Percentiles rank a stretch among this genome's conserved stretches.
phyloP scores from a whole-genome alignment of 805 yeast species.

The Candida dendrica region DNA sequence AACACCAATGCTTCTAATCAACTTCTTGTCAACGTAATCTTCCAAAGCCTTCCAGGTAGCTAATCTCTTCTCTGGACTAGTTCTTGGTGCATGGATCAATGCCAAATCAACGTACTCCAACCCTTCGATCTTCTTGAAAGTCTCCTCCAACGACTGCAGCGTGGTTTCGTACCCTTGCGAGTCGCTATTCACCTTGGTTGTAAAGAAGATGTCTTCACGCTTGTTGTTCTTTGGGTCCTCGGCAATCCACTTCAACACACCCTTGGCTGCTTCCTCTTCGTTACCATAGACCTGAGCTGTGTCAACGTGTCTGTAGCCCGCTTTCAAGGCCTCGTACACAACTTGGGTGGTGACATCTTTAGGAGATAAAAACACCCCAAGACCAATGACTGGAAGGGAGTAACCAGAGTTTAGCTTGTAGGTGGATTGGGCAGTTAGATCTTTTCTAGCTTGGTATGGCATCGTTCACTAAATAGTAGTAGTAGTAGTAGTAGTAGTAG shows the following conservation, averaged over 20 bases:
- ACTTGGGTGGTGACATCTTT: conserved; percentile 28
- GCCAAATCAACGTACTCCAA: conserved; percentile 67
- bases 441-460: neutral
- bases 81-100: conserved; percentile 59
- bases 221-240: conserved; percentile 33
- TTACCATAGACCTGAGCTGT: conserved; percentile 58
- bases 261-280: conserved; percentile 54
- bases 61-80: conserved; percentile 39
- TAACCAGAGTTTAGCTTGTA: conserved; percentile 37
- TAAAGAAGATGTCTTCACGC: conserved; percentile 44
- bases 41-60: conserved; percentile 69
- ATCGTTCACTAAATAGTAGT: neutral
- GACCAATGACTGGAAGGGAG: conserved; percentile 43
- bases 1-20: conserved; percentile 61
- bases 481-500: too few relatives aligned
- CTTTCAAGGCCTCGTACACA: conserved; percentile 47
- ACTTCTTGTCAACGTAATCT: conserved; percentile 53
- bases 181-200: conserved; percentile 65
- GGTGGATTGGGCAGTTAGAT: neutral
- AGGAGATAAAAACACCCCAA: conserved; percentile 42
- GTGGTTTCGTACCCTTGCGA: conserved; percentile 55
- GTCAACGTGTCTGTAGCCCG: conserved; percentile 67
- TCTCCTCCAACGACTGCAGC: conserved; percentile 45
- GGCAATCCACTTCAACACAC: conserved; percentile 40
- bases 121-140: conserved; percentile 42